phyloP scores from a whole-genome alignment of 176 grass and related monocot genomes.

The Phragmites australis region DNA sequence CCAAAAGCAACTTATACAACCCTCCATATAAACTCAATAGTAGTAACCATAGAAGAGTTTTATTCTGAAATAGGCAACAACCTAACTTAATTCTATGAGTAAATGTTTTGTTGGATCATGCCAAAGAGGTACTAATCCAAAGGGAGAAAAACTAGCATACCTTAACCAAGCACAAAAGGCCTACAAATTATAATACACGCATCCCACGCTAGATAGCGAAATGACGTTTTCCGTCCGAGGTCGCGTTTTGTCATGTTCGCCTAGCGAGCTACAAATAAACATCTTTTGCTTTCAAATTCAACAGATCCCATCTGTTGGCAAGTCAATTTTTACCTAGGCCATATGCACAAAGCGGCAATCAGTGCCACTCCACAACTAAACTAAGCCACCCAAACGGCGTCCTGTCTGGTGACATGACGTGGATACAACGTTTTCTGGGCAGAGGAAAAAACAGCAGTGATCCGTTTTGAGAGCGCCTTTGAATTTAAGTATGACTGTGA shows the following conservation, averaged over 20 bases:
- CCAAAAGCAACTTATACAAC: too few relatives aligned
- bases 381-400: neutral
- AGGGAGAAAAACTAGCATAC: neutral
- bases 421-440: neutral
- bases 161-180: neutral
- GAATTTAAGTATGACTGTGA: neutral
- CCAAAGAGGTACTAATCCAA: neutral
- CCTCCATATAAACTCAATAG: too few relatives aligned
- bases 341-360: neutral
- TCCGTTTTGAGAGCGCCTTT: neutral
- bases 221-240: neutral
- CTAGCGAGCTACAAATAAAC: conserved; percentile 10
- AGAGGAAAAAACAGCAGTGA: neutral
- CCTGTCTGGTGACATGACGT: neutral
- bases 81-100: neutral
- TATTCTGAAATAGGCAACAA: neutral
- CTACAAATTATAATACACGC: neutral
- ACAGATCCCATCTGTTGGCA: neutral
- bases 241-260: conserved; percentile 8
- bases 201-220: neutral
- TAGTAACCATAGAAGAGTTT: too few relatives aligned
- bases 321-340: neutral
- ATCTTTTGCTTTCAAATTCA: conserved; percentile 20
- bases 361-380: neutral
- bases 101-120: neutral